Conservation (phyloP, 345 rosid genomes). For the Boechera stricta region DNA sequence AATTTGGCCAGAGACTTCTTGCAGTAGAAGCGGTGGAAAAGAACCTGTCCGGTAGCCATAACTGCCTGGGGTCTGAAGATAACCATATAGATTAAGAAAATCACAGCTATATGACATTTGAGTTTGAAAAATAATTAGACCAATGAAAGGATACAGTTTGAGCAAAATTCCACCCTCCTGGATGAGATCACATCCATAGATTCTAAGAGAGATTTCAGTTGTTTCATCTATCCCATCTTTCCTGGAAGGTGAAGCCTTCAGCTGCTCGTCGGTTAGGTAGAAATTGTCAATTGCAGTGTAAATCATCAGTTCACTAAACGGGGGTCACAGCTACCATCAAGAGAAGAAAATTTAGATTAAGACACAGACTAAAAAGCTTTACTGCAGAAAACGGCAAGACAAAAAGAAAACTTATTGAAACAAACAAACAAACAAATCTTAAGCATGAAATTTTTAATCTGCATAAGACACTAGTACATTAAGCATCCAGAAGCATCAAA, state of each 20-base stretch:
- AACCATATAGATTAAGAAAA: slow-evolving; percentile 29
- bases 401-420: background rate
- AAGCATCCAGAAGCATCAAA: too few species aligned
- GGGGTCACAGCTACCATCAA: slow-evolving; percentile 11
- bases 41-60: slow-evolving; percentile 98
- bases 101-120: background rate
- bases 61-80: slow-evolving; percentile 87
- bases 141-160: slow-evolving; percentile 63
- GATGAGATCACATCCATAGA: slow-evolving; percentile 92
- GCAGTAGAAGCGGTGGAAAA: slow-evolving; percentile 93
- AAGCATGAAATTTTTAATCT: background rate
- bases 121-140: slow-evolving; percentile 3
- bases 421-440: background rate
- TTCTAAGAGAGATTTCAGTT: slow-evolving; percentile 75
- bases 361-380: background rate
- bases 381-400: background rate
- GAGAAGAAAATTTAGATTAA: slow-evolving; percentile 3
- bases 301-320: slow-evolving; percentile 58
- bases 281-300: slow-evolving; percentile 93
- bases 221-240: slow-evolving; percentile 90
- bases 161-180: slow-evolving; percentile 93
- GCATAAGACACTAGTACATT: too few species aligned
- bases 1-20: slow-evolving; percentile 93
- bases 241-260: slow-evolving; percentile 71
- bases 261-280: slow-evolving; percentile 80